phyloP scores from a whole-genome alignment of 2,329 filamentous ascomycete species.

The Blastomyces emzantsi region DNA sequence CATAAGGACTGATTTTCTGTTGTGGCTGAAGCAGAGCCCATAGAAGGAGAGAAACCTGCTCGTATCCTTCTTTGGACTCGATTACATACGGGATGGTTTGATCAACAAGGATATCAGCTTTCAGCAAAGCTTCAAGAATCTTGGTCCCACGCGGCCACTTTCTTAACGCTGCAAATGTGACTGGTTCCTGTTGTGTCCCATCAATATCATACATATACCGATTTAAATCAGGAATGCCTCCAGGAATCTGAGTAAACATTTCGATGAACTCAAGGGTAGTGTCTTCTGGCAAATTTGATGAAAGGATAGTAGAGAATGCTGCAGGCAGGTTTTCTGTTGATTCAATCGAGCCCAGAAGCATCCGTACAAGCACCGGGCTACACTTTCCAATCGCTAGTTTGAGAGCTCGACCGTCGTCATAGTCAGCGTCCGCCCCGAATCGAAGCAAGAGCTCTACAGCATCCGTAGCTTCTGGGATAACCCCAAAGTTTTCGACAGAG shows the following conservation, averaged over 20 bases:
- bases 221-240: slow-evolving; percentile 12
- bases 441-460: slow-evolving; percentile 37
- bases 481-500: slow-evolving; percentile 38
- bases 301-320: slow-evolving; percentile 51
- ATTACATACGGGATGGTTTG: slow-evolving; percentile 42
- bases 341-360: slow-evolving; percentile 10
- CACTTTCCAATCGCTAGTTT: slow-evolving; percentile 46
- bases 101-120: slow-evolving; percentile 53
- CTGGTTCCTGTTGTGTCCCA: slow-evolving; percentile 38
- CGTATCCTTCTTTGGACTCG: slow-evolving; percentile 42
- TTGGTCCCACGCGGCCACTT: slow-evolving; percentile 48
- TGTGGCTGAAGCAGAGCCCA: slow-evolving; percentile 57
- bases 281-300: slow-evolving; percentile 43
- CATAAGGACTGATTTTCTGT: slow-evolving; percentile 50
- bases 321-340: slow-evolving; percentile 40
- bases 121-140: slow-evolving; percentile 46
- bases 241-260: slow-evolving; percentile 34
- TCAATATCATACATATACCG: slow-evolving; percentile 40
- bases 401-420: slow-evolving; percentile 44
- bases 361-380: slow-evolving; percentile 35
- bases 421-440: slow-evolving; percentile 42
- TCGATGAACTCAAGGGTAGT: slow-evolving; percentile 44
- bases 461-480: slow-evolving; percentile 28
- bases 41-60: slow-evolving; percentile 49
- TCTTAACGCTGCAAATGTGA: slow-evolving; percentile 46